A percentile compares a stretch with the other conserved stretches of the same genome.
phyloP scores from a whole-genome alignment of 1,284 basidiomycete genomes.

The Ustanciosporium gigantosporum region DNA sequence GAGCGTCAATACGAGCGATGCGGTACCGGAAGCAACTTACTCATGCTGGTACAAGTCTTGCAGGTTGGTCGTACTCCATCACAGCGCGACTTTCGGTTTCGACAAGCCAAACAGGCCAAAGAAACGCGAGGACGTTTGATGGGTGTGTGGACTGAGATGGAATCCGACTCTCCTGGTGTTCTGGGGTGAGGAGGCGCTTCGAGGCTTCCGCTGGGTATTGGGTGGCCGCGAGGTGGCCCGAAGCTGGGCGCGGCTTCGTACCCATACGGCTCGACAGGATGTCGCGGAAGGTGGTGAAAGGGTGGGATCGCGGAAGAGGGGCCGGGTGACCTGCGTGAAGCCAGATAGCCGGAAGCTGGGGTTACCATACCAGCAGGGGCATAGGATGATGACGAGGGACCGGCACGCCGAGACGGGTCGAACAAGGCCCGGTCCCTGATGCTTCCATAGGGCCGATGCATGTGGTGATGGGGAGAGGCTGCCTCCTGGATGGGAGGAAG shows the following conservation, averaged over 20 bases:
- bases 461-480: not conserved
- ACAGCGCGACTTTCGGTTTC: constrained; percentile 40
- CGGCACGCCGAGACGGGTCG: constrained; percentile 5
- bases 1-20: no score
- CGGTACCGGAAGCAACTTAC: no score
- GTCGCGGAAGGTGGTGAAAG: no score
- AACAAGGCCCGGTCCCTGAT: constrained; percentile 9
- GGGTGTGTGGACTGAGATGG: constrained; percentile 6
- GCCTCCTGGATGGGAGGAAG: constrained; percentile 23
- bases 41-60: constrained; percentile 41
- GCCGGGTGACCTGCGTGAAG: constrained; percentile 13
- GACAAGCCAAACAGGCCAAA: constrained; percentile 32
- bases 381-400: constrained; percentile 8
- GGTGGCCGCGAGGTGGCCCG: constrained; percentile 7
- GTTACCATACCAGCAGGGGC: constrained; percentile 25
- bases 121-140: constrained; percentile 44
- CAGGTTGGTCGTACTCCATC: constrained; percentile 37
- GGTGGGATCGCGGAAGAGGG: no score
- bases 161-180: constrained; percentile 6
- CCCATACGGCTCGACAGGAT: no score
- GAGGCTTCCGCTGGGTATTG: constrained; percentile 2
- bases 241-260: constrained; percentile 7
- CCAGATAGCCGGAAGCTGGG: constrained; percentile 20
- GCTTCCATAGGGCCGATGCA: constrained; percentile 13
- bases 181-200: constrained; percentile 4